Evolutionary conservation across 192 early-diverging fungal species (phyloP), one percentile per base, ranked within the genome.

Genomic region (Coemansia biformis): DNA sequence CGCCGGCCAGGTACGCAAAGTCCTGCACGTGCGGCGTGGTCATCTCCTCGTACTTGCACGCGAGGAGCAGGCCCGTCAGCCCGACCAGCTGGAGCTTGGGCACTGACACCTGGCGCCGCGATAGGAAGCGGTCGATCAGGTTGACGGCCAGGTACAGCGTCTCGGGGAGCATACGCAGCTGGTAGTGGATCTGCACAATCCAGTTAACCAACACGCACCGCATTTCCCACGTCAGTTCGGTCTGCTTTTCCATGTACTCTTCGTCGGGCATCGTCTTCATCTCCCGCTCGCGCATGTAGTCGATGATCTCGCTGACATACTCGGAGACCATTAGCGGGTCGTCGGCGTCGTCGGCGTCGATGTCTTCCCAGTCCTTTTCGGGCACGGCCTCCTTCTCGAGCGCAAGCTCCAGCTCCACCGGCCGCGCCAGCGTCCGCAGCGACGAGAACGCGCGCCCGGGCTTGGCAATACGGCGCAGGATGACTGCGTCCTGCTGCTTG

Each of bases 31-130:
- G 81, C 17, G 96, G 96, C 2, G 86, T 78, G 16, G 81, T 67
- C 35, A 89, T 82, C 70, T 99, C 96, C 76, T 97, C 94, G 65
- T 94, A 97, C 66, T 99, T 99, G 46, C 86, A 72, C 0, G 96
- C 92, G 42, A 96, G 75, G 48, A 96, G 90, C 53, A 99, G 58
- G 1, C 89, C 78, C 0, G 94, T 88, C 29, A 93, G 75, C 4
- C 96, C 96, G 21, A 96, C 92, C 18, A 99, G 73, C 66, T 99
- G 96, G 9, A 99, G 80, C 58, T 94, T 96, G 11, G 73, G 55
- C n/a, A 91, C 48, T 0, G 88, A 83, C 15, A 93, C 89, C n/a
- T 83, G 77, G 23, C 94, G 86, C 38, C 71, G 57, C 17, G 90
- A 90, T 16, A 99, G 78, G 64, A 97, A 96, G 6, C 96, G 87